These are phyloP conservation scores for Lupinus albus DNA, from an alignment of 306 rosid genomes.

Conservation along the genomic window DNA sequence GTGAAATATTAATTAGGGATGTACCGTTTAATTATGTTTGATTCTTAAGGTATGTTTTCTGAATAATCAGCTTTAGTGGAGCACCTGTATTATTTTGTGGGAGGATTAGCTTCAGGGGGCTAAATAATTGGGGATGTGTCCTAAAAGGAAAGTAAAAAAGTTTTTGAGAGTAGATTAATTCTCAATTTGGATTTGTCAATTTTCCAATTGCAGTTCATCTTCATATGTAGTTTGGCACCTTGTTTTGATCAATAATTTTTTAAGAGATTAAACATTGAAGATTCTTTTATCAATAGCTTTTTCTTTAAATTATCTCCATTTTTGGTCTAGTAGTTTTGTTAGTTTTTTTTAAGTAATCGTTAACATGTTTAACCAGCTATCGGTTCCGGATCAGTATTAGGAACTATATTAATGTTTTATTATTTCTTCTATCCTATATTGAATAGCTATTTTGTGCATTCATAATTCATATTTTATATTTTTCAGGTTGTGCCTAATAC, in stretches of 20 bases:
- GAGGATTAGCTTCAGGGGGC: too few relatives aligned
- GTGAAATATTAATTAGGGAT: background rate
- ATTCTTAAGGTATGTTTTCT: too few relatives aligned
- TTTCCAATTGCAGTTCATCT: background rate
- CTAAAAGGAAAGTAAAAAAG: background rate
- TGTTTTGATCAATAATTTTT: conserved; percentile 7
- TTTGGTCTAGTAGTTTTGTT: conserved; percentile 3
- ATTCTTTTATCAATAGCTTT: background rate
- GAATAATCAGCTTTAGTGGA: too few relatives aligned
- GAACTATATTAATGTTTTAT: background rate
- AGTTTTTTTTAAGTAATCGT: background rate
- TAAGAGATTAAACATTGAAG: background rate
- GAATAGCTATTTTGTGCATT: conserved; percentile 29
- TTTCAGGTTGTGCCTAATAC: conserved; percentile 91
- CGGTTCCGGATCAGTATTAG: background rate
- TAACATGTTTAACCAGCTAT: background rate
- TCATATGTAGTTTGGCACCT: conserved; percentile 1
- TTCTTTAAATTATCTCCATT: background rate
- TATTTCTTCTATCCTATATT: background rate
- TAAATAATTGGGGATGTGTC: background rate
- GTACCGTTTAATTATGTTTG: background rate
- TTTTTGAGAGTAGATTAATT: background rate
- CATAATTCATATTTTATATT: conserved; percentile 29
- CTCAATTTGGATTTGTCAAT: background rate
- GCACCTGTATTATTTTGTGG: too few relatives aligned